Evolutionary conservation across 2,329 filamentous ascomycete genomes (phyloP), one percentile per base, ranked within the genome.

Genomic region (Dactylella cylindrospora): DNA sequence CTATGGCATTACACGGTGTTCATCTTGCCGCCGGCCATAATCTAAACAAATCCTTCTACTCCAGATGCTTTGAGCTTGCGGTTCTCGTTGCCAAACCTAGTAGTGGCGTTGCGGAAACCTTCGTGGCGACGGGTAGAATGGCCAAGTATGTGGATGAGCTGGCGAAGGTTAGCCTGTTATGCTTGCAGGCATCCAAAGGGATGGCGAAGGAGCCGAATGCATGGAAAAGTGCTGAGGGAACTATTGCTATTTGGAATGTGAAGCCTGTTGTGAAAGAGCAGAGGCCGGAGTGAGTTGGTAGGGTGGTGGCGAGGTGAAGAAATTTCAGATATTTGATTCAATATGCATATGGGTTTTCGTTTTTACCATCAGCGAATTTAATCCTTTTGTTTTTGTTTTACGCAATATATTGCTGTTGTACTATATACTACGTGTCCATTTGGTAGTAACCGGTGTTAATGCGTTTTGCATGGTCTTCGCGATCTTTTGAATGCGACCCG

Each of bases 11-110:
- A 71, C 82, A 93, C 70, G 84, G 81, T 68, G 84, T 86, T 1
- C 76, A 97, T 43, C 86, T 94, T 71, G 86, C 86, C 70, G 85
- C 86, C 0, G 89, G 88, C 2, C 84, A 83, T 39, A 79, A 82
- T 41, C 76, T 94, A 35, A 85, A 83, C 38, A 83, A 89, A 35
- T 87, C 91, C 57, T 81, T 85, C 66, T 78, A 95, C 13, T 79
- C 93, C 20, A 84, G 91, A 70, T 87, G 85, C 68, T 91, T 98
- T 86, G 88, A 95, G 59, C 77, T 98, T 12, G 84, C 89, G 1
- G 83, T 84, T 1, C 71, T 84, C 1, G 80, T 95, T 44, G 88
- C 91, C 1, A 83, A 85, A 53, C 81, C 84, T 66, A 80, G 79
- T 61, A 83, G 83, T 19, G 83, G 85, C 66, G 73, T 91, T 32